A percentile compares a stretch with the other conserved stretches of the same genome.
These are phyloP conservation scores for Acaromyces ingoldii DNA, from an alignment of 1,284 basidiomycete genomes.

Conservation along the genomic window DNA sequence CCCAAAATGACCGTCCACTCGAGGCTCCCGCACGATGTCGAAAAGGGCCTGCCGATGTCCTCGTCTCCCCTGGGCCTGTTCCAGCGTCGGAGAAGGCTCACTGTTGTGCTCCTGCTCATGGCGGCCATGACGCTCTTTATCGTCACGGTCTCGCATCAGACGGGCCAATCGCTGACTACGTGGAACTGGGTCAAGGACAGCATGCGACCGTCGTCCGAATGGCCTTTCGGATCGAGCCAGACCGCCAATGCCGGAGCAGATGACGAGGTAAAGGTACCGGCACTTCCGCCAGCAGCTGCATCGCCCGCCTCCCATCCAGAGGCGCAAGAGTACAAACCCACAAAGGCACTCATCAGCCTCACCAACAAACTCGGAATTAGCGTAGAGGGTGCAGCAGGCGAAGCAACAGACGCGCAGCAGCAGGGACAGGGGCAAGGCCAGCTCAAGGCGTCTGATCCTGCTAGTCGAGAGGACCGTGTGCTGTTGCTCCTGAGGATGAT, in stretches of 20 bases:
- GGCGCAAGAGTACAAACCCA: background rate
- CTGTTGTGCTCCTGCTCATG: background rate
- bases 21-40: background rate
- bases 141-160: background rate
- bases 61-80: background rate
- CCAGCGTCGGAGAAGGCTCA: background rate
- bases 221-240: background rate
- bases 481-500: background rate
- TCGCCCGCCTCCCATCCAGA: background rate
- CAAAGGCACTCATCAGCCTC: background rate
- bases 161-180: background rate
- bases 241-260: background rate
- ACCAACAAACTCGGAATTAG: background rate
- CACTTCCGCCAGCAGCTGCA: background rate
- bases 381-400: background rate
- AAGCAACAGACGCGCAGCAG: too few species aligned
- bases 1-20: too few species aligned
- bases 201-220: background rate
- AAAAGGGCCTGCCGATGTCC: background rate
- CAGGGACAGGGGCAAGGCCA: too few species aligned
- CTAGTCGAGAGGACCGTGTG: background rate
- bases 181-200: slow-evolving; percentile 2
- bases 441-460: too few species aligned
- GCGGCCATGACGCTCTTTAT: background rate
- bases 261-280: background rate